Evolutionary conservation across 164 flowering plant genomes (phyloP).

Genomic region (Euptelea pleiosperma): DNA sequence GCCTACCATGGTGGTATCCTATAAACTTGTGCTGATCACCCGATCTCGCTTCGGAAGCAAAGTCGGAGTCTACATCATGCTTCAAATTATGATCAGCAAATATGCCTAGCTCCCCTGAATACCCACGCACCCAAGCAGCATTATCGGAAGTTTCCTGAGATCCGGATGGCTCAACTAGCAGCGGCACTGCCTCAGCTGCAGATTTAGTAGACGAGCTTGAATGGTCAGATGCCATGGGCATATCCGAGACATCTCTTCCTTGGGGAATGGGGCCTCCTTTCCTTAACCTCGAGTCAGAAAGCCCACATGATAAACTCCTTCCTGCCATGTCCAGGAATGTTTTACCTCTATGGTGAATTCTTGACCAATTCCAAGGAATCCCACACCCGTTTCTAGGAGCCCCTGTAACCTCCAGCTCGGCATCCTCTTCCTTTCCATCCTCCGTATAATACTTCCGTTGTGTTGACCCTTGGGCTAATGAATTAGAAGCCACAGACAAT

Average conservation of each 20-base stretch:
- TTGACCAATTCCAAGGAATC: conserved; percentile 96
- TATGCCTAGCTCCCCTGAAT: conserved; percentile 93
- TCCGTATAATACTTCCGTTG: conserved; percentile 34
- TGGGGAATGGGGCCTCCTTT: conserved; percentile 38
- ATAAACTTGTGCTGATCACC: conserved; percentile 35
- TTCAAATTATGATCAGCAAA: conserved; percentile 62
- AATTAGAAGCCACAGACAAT: conserved; percentile 78
- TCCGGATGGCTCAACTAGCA: conserved; percentile 68
- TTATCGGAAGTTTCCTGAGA: conserved; percentile 62
- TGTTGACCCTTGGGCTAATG: conserved; percentile 49
- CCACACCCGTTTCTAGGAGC: conserved; percentile 90
- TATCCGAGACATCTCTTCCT: conserved; percentile 36
- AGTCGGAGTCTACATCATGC: conserved; percentile 62
- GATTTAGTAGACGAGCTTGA: conserved; percentile 55
- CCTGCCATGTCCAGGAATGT: conserved; percentile 92
- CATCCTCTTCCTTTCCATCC: conserved; percentile 39
- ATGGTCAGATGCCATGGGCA: conserved; percentile 45
- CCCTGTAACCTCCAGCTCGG: conserved; percentile 41
- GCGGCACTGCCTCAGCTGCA: conserved; percentile 76
- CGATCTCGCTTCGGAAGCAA: conserved; percentile 73
- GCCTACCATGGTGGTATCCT: conserved; percentile 41
- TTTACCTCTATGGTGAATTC: conserved; percentile 87
- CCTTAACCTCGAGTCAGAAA: conserved; percentile 67
- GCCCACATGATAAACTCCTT: conserved; percentile 87
- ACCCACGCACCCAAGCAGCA: conserved; percentile 69